These are phyloP conservation scores for Talaromyces sp. DNA, from an alignment of 2,329 filamentous ascomycete genomes.

Conservation along the genomic window DNA sequence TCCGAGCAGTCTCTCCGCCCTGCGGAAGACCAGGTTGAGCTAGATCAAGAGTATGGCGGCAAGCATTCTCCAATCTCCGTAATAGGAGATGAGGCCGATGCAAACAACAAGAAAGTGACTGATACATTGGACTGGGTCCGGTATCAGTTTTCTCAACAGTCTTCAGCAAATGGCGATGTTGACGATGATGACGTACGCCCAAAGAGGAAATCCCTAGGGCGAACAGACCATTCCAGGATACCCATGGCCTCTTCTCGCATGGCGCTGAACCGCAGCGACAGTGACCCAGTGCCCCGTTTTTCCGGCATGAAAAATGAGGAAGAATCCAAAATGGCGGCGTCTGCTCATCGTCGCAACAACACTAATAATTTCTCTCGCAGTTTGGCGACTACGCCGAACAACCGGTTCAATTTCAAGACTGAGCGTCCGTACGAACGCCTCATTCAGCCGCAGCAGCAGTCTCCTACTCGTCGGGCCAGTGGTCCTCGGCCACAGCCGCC, in stretches of 20 bases:
- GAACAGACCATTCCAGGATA: conserved; percentile 15
- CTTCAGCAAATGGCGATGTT: conserved; percentile 4
- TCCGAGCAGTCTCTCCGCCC: conserved; percentile 1
- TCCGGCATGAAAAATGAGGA: conserved; percentile 16
- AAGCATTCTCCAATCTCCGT: conserved; percentile 13
- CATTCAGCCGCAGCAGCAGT: conserved; percentile 25
- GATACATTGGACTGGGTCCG: conserved; percentile 23
- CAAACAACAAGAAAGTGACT: conserved; percentile 7
- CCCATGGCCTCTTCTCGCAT: conserved; percentile 23
- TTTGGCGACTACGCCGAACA: conserved; percentile 30
- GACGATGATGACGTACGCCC: conserved; percentile 30
- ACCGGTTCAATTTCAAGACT: conserved; percentile 35
- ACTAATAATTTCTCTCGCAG: conserved; percentile 22
- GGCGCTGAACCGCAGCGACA: conserved; percentile 15
- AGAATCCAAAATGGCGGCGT: conserved; percentile 15
- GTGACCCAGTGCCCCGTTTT: conserved; percentile 6
- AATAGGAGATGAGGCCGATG: conserved; percentile 17
- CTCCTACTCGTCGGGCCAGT: conserved; percentile 28
- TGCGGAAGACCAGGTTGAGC: background rate
- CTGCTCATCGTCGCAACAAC: conserved; percentile 4
- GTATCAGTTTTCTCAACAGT: conserved; percentile 20
- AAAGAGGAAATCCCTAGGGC: conserved; percentile 34
- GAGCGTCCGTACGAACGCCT: conserved; percentile 35
- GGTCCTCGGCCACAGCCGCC: conserved; percentile 24
- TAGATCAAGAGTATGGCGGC: background rate